phyloP scores from a whole-genome alignment of 2,329 filamentous ascomycete species.

The Calonectria crousiana region DNA sequence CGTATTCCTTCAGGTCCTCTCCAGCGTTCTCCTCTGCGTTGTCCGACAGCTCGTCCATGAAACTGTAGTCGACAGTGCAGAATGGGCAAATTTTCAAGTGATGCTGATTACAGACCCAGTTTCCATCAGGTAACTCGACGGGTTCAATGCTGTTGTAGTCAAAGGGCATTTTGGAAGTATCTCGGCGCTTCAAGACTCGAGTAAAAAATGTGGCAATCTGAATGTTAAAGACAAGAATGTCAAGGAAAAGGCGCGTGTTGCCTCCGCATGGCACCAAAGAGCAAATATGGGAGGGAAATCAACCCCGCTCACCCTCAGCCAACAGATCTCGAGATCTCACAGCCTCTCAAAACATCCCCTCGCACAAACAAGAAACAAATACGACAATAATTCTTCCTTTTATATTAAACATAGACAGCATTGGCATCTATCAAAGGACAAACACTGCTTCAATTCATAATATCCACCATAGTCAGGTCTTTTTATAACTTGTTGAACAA shows the following conservation, averaged over 20 bases:
- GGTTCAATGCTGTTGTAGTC: background rate
- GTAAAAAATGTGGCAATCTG: background rate
- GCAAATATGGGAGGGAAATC: background rate
- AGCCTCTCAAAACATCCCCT: background rate
- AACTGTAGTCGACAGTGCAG: background rate
- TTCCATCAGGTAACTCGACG: background rate
- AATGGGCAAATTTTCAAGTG: background rate
- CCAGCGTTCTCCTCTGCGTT: background rate
- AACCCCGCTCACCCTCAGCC: background rate
- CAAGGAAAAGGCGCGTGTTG: background rate
- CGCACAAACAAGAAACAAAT: background rate
- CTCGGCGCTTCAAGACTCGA: background rate
- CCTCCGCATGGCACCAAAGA: too few relatives aligned
- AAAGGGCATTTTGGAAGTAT: background rate
- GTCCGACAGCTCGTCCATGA: background rate
- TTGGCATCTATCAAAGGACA: too few relatives aligned
- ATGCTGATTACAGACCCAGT: background rate
- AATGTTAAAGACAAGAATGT: background rate
- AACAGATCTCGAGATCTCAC: background rate
- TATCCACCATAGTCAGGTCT: too few relatives aligned
- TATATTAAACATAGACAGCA: background rate
- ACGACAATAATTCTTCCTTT: background rate
- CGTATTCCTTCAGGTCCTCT: background rate
- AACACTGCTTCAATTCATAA: too few relatives aligned
- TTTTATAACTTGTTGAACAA: too few relatives aligned